Evolutionary conservation across 768 basidiomycete genomes (phyloP).

Genomic region (Russula sp.): DNA sequence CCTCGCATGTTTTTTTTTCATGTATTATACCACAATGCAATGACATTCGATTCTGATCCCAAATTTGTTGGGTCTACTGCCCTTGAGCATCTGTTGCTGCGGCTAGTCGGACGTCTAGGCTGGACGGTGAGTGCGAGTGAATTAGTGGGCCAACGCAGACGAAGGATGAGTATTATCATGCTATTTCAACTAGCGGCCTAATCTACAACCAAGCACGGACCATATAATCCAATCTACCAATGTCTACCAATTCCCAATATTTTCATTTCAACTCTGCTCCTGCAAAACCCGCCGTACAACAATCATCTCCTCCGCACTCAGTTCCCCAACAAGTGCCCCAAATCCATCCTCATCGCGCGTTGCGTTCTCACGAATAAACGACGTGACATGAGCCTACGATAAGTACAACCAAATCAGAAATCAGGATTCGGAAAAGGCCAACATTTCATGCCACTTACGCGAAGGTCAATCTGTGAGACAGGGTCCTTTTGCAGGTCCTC

Average conservation of each 20-base stretch:
- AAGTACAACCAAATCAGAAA: not conserved
- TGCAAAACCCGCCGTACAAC: slow-evolving; percentile 49
- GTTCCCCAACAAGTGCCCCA: slow-evolving; percentile 56
- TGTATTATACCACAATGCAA: not conserved
- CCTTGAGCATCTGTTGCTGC: not conserved
- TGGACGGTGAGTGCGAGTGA: too few species aligned
- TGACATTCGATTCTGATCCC: not conserved
- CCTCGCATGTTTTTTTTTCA: not conserved
- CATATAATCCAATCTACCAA: not conserved
- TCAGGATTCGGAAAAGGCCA: not conserved
- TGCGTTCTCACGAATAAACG: slow-evolving; percentile 70
- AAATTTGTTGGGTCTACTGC: not conserved
- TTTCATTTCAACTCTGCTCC: slow-evolving; percentile 11
- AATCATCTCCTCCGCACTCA: slow-evolving; percentile 67
- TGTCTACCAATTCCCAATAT: not conserved
- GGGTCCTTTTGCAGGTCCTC: slow-evolving; percentile 88
- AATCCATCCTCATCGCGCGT: slow-evolving; percentile 62
- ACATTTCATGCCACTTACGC: slow-evolving; percentile 39
- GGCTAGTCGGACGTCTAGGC: too few species aligned
- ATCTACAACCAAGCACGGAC: slow-evolving; percentile 22
- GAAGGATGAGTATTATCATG: not conserved
- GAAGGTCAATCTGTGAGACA: slow-evolving; percentile 82
- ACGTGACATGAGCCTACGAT: slow-evolving; percentile 59
- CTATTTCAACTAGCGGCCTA: slow-evolving; percentile 21
- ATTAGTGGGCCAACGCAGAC: too few species aligned